phyloP scores from a whole-genome alignment of 805 yeast species.

The Candida chauliodis region DNA sequence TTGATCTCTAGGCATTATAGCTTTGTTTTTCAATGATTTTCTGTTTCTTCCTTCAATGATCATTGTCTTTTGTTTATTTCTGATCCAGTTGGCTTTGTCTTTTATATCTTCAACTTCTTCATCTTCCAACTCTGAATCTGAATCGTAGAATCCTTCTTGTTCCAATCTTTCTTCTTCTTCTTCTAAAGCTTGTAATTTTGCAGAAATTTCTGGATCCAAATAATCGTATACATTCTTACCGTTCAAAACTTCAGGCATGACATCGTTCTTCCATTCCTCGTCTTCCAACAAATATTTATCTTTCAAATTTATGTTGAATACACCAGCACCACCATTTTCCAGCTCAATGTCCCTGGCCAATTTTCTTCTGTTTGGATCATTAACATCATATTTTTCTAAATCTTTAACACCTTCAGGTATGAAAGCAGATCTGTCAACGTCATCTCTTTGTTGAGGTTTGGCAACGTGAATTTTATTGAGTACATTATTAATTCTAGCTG shows the following conservation, averaged over 20 bases:
- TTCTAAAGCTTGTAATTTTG: constrained; percentile 90
- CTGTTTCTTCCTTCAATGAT: constrained; percentile 81
- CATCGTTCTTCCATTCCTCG: constrained; percentile 96
- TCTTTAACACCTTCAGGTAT: constrained; percentile 74
- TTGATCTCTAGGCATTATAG: constrained; percentile 89
- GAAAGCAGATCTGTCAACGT: constrained; percentile 68
- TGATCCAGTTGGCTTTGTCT: constrained; percentile 92
- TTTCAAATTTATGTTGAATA: constrained; percentile 86
- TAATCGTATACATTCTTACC: constrained; percentile 97
- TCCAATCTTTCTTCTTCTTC: constrained; percentile 96
- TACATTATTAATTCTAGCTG: constrained; percentile 83
- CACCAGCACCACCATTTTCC: constrained; percentile 99
- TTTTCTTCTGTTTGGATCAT: constrained; percentile 77
- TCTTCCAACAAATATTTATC: constrained; percentile 90
- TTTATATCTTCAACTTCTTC: constrained; percentile 67
- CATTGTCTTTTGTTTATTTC: constrained; percentile 93
- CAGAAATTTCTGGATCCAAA: constrained; percentile 92
- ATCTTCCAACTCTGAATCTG: constrained; percentile 56
- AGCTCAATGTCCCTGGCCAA: constrained; percentile 87
- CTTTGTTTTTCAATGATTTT: constrained; percentile 81
- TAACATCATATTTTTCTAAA: constrained; percentile 64
- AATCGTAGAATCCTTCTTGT: constrained; percentile 91
- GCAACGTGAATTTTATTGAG: constrained; percentile 96
- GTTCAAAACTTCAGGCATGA: constrained; percentile 93
- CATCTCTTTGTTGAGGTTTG: constrained; percentile 85